Conservation (phyloP, 1,284 basidiomycete species). For the Trichosporon asahii region DNA sequence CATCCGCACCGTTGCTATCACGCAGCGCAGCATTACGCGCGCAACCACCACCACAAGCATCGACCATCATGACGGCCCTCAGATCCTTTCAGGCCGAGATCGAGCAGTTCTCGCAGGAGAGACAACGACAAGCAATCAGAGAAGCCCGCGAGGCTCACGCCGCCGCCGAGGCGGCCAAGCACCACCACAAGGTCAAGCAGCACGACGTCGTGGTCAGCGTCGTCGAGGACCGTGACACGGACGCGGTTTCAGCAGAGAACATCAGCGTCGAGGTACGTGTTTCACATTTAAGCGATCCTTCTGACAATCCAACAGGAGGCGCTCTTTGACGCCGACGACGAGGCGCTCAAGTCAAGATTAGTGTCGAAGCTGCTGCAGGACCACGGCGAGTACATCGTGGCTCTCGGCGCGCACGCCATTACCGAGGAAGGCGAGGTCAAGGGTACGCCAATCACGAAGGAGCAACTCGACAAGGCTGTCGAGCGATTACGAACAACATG, state of each 20-base stretch:
- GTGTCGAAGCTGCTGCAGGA: conserved; percentile 37
- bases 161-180: conserved; percentile 43
- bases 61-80: conserved; percentile 43
- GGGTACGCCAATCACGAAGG: conserved; percentile 21
- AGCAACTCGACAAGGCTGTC: conserved; percentile 31
- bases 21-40: not conserved
- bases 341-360: conserved; percentile 38
- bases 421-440: conserved; percentile 16
- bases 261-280: conserved; percentile 37
- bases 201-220: conserved; percentile 15
- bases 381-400: conserved; percentile 47
- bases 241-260: conserved; percentile 29
- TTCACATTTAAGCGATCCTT: not conserved
- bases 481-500: conserved; percentile 29
- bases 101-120: conserved; percentile 45
- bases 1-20: conserved; percentile 4
- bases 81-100: conserved; percentile 52
- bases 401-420: conserved; percentile 43
- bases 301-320: conserved; percentile 31
- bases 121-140: conserved; percentile 40
- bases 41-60: not conserved
- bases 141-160: conserved; percentile 42
- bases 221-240: conserved; percentile 30
- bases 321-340: conserved; percentile 31
- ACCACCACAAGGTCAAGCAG: conserved; percentile 35